Evolutionary conservation across 176 grass and related monocot species (phyloP).

Genomic region (Aegilops umbellulata): DNA sequence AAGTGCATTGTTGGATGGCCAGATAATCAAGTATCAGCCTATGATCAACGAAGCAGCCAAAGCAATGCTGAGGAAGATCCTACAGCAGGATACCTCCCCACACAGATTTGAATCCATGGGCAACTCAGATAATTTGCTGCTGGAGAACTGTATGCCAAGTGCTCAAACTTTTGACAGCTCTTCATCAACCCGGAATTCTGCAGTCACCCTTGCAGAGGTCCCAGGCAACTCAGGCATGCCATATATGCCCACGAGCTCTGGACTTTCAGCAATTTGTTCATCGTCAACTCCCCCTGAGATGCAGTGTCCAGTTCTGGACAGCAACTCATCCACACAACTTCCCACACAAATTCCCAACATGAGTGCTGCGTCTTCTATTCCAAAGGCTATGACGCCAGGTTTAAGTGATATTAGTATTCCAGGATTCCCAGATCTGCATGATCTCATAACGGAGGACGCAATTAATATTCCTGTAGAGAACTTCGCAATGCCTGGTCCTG

Average conservation of each 20-base stretch:
- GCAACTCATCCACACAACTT: constrained; percentile 29
- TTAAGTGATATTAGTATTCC: constrained; percentile 41
- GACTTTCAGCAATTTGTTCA: constrained; percentile 58
- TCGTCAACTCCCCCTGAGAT: constrained; percentile 51
- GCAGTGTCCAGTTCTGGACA: constrained; percentile 42
- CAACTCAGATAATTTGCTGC: constrained; percentile 48
- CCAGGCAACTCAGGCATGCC: constrained; percentile 48
- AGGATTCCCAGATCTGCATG: constrained; percentile 56
- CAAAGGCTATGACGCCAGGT: constrained; percentile 39
- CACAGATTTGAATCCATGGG: constrained; percentile 49
- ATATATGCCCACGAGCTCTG: constrained; percentile 50
- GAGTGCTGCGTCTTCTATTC: constrained; percentile 36
- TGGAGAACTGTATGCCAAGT: constrained; percentile 55
- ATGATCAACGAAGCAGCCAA: constrained; percentile 95
- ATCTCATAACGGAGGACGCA: constrained; percentile 41
- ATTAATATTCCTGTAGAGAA: constrained; percentile 42
- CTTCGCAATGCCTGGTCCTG: constrained; percentile 56
- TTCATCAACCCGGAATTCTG: constrained; percentile 58
- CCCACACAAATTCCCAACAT: constrained; percentile 41
- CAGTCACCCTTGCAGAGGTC: constrained; percentile 79
- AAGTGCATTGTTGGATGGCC: constrained; percentile 55
- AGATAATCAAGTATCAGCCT: constrained; percentile 91
- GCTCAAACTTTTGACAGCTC: constrained; percentile 54
- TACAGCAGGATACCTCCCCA: constrained; percentile 57
- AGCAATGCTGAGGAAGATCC: constrained; percentile 87